phyloP scores from a whole-genome alignment of 2,329 filamentous ascomycete genomes.

The Colletotrichum sp. region DNA sequence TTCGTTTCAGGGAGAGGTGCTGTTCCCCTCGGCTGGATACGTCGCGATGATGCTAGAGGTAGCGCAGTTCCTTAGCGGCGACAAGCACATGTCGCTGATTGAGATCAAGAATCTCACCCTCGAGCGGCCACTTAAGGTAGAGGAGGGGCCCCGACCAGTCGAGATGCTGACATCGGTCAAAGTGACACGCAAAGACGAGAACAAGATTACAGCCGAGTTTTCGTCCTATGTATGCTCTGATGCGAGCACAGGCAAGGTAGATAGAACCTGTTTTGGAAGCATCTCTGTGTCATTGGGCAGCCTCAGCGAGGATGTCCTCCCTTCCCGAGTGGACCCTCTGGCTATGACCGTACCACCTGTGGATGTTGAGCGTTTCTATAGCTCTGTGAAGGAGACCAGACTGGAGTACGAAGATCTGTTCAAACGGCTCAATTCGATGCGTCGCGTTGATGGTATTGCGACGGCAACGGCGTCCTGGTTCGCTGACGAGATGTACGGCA shows the following conservation, averaged over 20 bases:
- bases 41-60: slow-evolving; percentile 31
- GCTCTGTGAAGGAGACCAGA: neutral
- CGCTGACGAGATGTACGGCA: neutral
- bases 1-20: slow-evolving; percentile 46
- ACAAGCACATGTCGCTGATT: neutral
- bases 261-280: neutral
- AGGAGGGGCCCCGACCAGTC: neutral
- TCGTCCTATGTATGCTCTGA: neutral
- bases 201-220: neutral
- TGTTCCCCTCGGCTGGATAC: slow-evolving; percentile 41
- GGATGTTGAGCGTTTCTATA: neutral
- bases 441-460: neutral
- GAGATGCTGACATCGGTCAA: neutral
- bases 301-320: neutral
- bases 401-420: neutral
- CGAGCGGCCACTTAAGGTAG: neutral
- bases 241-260: neutral
- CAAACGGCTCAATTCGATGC: neutral
- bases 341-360: neutral
- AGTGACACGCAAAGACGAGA: neutral
- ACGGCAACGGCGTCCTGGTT: neutral
- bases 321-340: neutral
- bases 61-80: neutral
- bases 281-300: neutral
- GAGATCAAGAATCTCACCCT: neutral